Conservation (phyloP, 805 yeast genomes). For the Brettanomyces custersianus region DNA sequence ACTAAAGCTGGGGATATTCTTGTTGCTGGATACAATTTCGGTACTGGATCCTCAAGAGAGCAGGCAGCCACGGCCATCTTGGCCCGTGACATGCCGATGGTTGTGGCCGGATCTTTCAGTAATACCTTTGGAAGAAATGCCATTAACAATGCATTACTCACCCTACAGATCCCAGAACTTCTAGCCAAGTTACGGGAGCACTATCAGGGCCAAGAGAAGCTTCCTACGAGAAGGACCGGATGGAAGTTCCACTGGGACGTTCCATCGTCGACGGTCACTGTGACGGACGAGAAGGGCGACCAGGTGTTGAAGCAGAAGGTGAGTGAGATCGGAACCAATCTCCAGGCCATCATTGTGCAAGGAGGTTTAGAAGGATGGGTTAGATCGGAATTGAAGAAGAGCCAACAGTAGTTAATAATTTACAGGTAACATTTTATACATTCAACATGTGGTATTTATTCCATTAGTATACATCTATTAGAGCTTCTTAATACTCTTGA, state of each 20-base stretch:
- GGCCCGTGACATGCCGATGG: slow-evolving; percentile 87
- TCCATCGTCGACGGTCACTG: slow-evolving; percentile 69
- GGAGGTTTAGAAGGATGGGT: slow-evolving; percentile 99
- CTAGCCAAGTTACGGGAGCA: slow-evolving; percentile 67
- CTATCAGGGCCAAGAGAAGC: slow-evolving; percentile 40
- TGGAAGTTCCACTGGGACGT: slow-evolving; percentile 93
- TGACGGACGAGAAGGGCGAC: slow-evolving; percentile 54
- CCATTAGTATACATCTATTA: background rate
- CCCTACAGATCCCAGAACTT: slow-evolving; percentile 87
- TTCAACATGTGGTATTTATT: background rate
- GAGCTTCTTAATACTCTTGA: slow-evolving; percentile 47
- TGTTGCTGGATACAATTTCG: slow-evolving; percentile 89
- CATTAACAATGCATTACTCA: slow-evolving; percentile 90
- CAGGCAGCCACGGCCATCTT: slow-evolving; percentile 98
- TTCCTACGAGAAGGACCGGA: slow-evolving; percentile 90
- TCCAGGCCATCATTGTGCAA: slow-evolving; percentile 93
- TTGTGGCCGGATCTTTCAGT: slow-evolving; percentile 96
- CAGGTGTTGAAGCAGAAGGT: slow-evolving; percentile 76
- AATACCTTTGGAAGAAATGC: slow-evolving; percentile 94
- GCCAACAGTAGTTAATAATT: background rate
- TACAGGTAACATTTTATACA: background rate
- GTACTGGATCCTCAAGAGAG: slow-evolving; percentile 97
- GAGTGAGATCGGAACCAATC: slow-evolving; percentile 89
- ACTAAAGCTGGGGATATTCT: slow-evolving; percentile 80
- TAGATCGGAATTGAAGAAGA: slow-evolving; percentile 47